Percentiles rank a stretch among this genome's conserved stretches.
These are phyloP conservation scores for Phaeosphaeriaceae sp. DNA, from an alignment of 2,329 filamentous ascomycete species.

Conservation along the genomic window DNA sequence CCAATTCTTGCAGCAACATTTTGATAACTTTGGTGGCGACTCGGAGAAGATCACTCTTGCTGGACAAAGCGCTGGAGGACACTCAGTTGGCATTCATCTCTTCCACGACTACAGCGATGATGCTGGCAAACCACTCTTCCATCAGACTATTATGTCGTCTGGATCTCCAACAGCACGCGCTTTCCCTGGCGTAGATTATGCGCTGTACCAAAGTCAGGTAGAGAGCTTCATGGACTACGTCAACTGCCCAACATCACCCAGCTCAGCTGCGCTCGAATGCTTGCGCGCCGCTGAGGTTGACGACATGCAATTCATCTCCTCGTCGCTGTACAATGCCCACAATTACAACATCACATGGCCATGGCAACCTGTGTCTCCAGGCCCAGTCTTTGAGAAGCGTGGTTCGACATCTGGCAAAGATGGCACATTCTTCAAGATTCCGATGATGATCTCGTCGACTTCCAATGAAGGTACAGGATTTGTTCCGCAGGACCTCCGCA, in stretches of 20 bases:
- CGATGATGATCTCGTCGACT: slow-evolving; percentile 45
- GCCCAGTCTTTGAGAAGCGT: slow-evolving; percentile 55
- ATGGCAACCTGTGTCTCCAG: slow-evolving; percentile 57
- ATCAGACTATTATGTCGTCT: slow-evolving; percentile 42
- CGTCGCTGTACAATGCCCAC: slow-evolving; percentile 48
- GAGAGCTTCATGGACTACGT: slow-evolving; percentile 38
- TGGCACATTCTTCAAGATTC: slow-evolving; percentile 44
- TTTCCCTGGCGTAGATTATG: slow-evolving; percentile 42
- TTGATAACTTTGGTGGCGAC: slow-evolving; percentile 49
- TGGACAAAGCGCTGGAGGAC: slow-evolving; percentile 51
- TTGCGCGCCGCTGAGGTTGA: slow-evolving; percentile 48
- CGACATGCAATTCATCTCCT: slow-evolving; percentile 50
- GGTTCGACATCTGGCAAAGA: slow-evolving; percentile 50
- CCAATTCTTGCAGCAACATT: slow-evolving; percentile 52
- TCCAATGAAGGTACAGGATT: slow-evolving; percentile 45
- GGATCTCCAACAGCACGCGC: slow-evolving; percentile 45
- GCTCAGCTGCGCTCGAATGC: slow-evolving; percentile 46
- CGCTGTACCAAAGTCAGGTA: slow-evolving; percentile 40
- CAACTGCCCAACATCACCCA: slow-evolving; percentile 32
- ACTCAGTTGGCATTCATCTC: slow-evolving; percentile 45
- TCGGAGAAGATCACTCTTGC: slow-evolving; percentile 48
- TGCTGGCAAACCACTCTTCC: slow-evolving; percentile 39
- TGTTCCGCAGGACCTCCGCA: slow-evolving; percentile 39
- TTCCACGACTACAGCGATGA: slow-evolving; percentile 47
- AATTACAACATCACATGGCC: slow-evolving; percentile 56